Evolutionary conservation across 192 early-diverging fungal genomes (phyloP).

Genomic region (Dimargaris xerosporica): DNA sequence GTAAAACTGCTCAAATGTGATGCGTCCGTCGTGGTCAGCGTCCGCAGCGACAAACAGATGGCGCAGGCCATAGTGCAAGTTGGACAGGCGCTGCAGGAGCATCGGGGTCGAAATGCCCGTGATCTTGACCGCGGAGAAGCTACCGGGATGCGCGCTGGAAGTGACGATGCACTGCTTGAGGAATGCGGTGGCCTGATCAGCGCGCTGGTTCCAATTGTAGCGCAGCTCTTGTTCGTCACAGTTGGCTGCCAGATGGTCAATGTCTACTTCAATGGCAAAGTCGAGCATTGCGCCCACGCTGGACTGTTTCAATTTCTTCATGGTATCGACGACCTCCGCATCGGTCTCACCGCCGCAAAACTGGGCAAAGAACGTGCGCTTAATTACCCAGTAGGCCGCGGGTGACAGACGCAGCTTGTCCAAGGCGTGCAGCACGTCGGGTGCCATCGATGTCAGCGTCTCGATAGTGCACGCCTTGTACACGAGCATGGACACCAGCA

Average conservation of each 20-base stretch:
- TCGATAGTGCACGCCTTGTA: constrained; percentile 53
- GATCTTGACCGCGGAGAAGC: constrained; percentile 78
- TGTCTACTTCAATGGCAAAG: constrained; percentile 74
- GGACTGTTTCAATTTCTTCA: constrained; percentile 42
- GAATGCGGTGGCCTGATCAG: constrained; percentile 47
- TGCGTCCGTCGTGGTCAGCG: constrained; percentile 34
- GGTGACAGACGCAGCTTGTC: constrained; percentile 30
- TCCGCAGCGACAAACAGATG: constrained; percentile 31
- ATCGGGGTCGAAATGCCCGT: constrained; percentile 66
- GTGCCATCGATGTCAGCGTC: constrained; percentile 41
- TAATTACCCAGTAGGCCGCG: constrained; percentile 50
- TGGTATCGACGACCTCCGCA: constrained; percentile 67
- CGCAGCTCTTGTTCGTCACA: constrained; percentile 22
- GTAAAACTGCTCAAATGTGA: constrained; percentile 28
- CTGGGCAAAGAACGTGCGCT: constrained; percentile 80
- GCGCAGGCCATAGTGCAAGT: constrained; percentile 19
- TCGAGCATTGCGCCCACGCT: constrained; percentile 79
- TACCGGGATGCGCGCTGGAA: constrained; percentile 34
- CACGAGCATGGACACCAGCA: constrained; percentile 47
- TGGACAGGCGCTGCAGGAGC: constrained; percentile 58
- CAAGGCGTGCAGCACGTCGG: constrained; percentile 34
- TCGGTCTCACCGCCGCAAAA: constrained; percentile 69
- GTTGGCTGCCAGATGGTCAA: constrained; percentile 35
- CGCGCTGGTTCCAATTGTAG: constrained; percentile 38
- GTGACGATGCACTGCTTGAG: constrained; percentile 60